These are phyloP conservation scores for Celoporthe dispersa DNA, from an alignment of 2,329 filamentous ascomycete species.

Conservation along the genomic window DNA sequence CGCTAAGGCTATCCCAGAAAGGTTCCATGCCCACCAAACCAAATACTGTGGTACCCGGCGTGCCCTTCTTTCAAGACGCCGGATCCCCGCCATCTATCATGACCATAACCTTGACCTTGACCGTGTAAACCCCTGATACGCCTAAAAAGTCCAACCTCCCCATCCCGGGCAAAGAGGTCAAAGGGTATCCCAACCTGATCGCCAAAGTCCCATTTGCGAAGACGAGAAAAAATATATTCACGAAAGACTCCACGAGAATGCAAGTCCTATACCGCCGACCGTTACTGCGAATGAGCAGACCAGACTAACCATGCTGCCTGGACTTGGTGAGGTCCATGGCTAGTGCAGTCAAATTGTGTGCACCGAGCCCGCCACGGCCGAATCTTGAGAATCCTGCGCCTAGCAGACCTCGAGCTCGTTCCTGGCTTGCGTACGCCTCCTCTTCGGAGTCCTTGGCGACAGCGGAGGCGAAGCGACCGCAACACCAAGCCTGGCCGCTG, in stretches of 20 bases:
- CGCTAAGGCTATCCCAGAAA: neutral
- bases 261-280: neutral
- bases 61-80: neutral
- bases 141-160: neutral
- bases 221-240: neutral
- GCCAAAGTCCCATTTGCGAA: neutral
- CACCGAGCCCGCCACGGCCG: neutral
- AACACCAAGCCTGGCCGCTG: slow-evolving; percentile 13
- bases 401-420: slow-evolving; percentile 38
- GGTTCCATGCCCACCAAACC: neutral
- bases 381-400: slow-evolving; percentile 9
- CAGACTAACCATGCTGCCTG: neutral
- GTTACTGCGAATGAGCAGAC: neutral
- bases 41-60: neutral
- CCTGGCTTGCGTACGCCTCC: slow-evolving; percentile 35
- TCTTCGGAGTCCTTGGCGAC: slow-evolving; percentile 39
- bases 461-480: slow-evolving; percentile 34
- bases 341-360: neutral
- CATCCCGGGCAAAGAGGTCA: neutral
- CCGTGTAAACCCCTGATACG: neutral
- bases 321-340: neutral
- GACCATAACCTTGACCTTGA: neutral
- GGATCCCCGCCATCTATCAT: neutral
- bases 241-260: neutral
- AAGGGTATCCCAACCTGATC: neutral